These are phyloP conservation scores for Ceratocystis destructans DNA, from an alignment of 2,329 filamentous ascomycete genomes.

Conservation along the genomic window DNA sequence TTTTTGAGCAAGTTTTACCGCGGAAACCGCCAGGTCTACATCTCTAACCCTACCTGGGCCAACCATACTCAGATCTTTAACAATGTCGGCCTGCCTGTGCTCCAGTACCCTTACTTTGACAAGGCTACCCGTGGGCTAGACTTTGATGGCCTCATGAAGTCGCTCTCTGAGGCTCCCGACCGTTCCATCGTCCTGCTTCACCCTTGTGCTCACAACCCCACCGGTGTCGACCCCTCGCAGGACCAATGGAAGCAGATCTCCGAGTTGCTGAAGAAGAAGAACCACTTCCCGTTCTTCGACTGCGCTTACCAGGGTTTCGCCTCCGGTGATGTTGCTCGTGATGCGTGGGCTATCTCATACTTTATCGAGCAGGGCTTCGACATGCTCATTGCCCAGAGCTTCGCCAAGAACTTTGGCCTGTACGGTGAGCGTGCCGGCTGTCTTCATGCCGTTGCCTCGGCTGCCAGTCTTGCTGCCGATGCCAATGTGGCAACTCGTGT, in stretches of 20 bases:
- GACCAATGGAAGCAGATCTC: slow-evolving; percentile 93
- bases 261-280: slow-evolving; percentile 56
- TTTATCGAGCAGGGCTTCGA: slow-evolving; percentile 88
- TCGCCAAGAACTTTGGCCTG: slow-evolving; percentile 95
- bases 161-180: slow-evolving; percentile 57
- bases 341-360: slow-evolving; percentile 86
- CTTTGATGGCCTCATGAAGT: slow-evolving; percentile 70
- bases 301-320: slow-evolving; percentile 96
- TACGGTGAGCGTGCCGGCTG: slow-evolving; percentile 94
- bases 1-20: slow-evolving; percentile 87
- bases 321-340: slow-evolving; percentile 70
- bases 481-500: slow-evolving; percentile 53
- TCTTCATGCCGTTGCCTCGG: slow-evolving; percentile 81
- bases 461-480: slow-evolving; percentile 38
- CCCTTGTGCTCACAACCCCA: slow-evolving; percentile 95
- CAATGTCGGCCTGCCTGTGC: slow-evolving; percentile 68
- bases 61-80: slow-evolving; percentile 98
- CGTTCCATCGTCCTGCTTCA: slow-evolving; percentile 82
- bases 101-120: slow-evolving; percentile 88
- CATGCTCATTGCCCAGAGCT: slow-evolving; percentile 78
- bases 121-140: slow-evolving; percentile 80
- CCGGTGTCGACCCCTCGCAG: slow-evolving; percentile 83
- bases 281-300: slow-evolving; percentile 97
- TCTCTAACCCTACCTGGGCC: slow-evolving; percentile 92
- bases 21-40: slow-evolving; percentile 62